Evolutionary conservation across 108 stramenopile species (phyloP).

Genomic region (Cafeteria roenbergensis): DNA sequence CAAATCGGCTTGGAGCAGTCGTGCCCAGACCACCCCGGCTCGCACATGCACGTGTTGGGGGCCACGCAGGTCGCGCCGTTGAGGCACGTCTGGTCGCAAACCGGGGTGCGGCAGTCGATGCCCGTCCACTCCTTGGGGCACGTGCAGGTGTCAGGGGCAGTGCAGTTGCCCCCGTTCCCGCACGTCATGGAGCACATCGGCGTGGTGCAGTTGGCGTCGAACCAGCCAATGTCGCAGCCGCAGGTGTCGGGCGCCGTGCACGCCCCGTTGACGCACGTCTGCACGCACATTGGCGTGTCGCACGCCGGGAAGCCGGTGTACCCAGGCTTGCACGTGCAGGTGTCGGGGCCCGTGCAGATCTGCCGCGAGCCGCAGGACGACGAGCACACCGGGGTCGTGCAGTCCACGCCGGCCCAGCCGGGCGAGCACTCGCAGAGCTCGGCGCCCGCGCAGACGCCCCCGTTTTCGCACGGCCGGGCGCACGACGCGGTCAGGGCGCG

Average conservation of each 20-base stretch:
- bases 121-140: conserved; percentile 61
- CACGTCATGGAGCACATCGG: conserved; percentile 72
- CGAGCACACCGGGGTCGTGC: conserved; percentile 50
- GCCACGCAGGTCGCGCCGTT: conserved; percentile 63
- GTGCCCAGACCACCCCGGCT: conserved; percentile 54
- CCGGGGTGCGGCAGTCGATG: conserved; percentile 56
- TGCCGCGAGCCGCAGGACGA: conserved; percentile 29
- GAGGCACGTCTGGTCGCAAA: conserved; percentile 50
- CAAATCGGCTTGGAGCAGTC: conserved; percentile 68
- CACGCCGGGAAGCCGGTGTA: conserved; percentile 46
- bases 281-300: conserved; percentile 47
- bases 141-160: conserved; percentile 51
- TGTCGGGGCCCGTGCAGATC: conserved; percentile 61
- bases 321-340: conserved; percentile 63
- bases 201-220: conserved; percentile 69
- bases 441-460: conserved; percentile 49
- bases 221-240: conserved; percentile 58
- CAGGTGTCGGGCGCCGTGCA: conserved; percentile 70
- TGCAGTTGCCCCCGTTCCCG: conserved; percentile 74
- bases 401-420: conserved; percentile 56
- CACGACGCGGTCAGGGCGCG: conserved; percentile 58
- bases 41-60: conserved; percentile 63
- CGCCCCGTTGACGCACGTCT: conserved; percentile 55
- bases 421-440: conserved; percentile 49
- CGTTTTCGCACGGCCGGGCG: conserved; percentile 60